These are phyloP conservation scores for Letharia lupina DNA, from an alignment of 495 filamentous ascomycete genomes.

Conservation along the genomic window DNA sequence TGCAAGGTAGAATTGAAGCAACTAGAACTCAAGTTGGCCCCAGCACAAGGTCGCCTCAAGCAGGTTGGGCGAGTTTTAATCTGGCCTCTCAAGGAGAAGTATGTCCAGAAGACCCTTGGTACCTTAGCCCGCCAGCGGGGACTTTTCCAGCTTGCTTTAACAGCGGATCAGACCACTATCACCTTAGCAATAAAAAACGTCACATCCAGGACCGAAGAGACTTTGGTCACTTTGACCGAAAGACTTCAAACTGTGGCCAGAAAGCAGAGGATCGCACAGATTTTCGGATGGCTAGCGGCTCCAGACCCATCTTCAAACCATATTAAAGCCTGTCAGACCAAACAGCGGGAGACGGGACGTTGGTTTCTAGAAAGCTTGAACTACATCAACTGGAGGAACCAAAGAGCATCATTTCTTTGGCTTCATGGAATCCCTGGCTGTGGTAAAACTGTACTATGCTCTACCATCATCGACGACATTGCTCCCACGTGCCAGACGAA, in stretches of 20 bases:
- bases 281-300: background rate
- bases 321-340: background rate
- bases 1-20: background rate
- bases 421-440: constrained; percentile 11
- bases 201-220: background rate
- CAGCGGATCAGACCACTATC: background rate
- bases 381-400: background rate
- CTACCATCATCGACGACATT: constrained; percentile 11
- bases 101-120: background rate
- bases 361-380: background rate
- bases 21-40: background rate
- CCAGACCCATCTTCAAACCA: constrained; percentile 3
- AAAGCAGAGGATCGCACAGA: background rate
- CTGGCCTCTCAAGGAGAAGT: background rate
- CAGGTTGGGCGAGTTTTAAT: background rate
- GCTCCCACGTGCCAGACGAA: background rate
- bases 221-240: background rate
- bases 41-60: background rate
- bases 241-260: background rate
- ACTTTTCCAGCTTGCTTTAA: background rate
- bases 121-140: background rate
- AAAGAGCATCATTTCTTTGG: background rate
- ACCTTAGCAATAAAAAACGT: background rate
- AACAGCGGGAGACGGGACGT: background rate
- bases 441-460: constrained; percentile 14